Conservation (phyloP, 768 basidiomycete species). For the Hericium coralloides region DNA sequence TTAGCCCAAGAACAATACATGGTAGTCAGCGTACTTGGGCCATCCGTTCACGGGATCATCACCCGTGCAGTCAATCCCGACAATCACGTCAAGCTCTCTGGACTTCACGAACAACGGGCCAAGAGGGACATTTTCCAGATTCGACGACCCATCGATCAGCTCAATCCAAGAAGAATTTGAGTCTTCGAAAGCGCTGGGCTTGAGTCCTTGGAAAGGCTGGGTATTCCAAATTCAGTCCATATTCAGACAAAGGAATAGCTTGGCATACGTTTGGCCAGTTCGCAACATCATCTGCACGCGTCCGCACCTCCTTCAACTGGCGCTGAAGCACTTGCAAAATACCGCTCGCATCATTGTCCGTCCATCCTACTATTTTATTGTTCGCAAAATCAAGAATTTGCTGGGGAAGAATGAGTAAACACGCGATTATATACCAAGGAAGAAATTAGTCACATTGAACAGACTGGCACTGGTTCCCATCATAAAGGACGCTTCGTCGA, state of each 20-base stretch:
- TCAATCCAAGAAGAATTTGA: slow-evolving; percentile 42
- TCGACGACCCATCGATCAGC: slow-evolving; percentile 66
- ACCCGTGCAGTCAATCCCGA: slow-evolving; percentile 64
- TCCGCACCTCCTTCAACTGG: slow-evolving; percentile 40
- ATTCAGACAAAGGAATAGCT: slow-evolving; percentile 2
- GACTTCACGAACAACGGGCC: slow-evolving; percentile 62
- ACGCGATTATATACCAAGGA: neutral
- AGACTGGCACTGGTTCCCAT: slow-evolving; percentile 68
- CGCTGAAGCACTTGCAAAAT: slow-evolving; percentile 41
- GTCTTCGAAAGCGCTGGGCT: slow-evolving; percentile 42
- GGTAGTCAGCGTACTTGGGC: slow-evolving; percentile 45
- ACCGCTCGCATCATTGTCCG: slow-evolving; percentile 25
- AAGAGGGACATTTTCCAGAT: slow-evolving; percentile 62
- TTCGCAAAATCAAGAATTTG: slow-evolving; percentile 40
- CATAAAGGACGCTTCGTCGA: slow-evolving; percentile 66
- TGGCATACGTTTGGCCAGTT: slow-evolving; percentile 51
- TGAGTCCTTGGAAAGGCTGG: slow-evolving; percentile 45
- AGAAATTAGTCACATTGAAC: slow-evolving; percentile 40
- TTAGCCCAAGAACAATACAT: neutral
- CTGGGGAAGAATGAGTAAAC: slow-evolving; percentile 18
- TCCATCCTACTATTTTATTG: slow-evolving; percentile 34
- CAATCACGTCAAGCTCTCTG: slow-evolving; percentile 61
- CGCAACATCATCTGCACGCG: slow-evolving; percentile 50
- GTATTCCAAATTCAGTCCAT: neutral
- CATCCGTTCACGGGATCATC: slow-evolving; percentile 45